These are phyloP conservation scores for Iberis amara DNA, from an alignment of 441 rosid species.

Conservation along the genomic window DNA sequence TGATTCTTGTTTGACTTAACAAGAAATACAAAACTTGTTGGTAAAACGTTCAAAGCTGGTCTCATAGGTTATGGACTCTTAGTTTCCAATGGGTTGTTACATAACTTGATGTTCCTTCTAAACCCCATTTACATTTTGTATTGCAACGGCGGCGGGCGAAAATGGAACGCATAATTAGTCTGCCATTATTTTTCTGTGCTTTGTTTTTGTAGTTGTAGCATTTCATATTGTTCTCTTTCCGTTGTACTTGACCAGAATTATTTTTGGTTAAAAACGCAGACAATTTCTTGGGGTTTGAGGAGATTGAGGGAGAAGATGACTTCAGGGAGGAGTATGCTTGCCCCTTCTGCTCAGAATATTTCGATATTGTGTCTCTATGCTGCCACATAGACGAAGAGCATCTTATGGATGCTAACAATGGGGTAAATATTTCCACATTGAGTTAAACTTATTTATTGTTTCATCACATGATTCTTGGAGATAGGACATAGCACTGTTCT, in stretches of 20 bases:
- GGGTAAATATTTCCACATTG: conserved; percentile 40
- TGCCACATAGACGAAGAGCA: conserved; percentile 92
- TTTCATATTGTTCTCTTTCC: background rate
- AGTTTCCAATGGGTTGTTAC: conserved; percentile 4
- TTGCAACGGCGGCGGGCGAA: conserved; percentile 3
- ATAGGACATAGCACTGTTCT: background rate
- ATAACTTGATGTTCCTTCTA: conserved; percentile 2
- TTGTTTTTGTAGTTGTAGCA: conserved; percentile 13
- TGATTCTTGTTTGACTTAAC: conserved; percentile 21
- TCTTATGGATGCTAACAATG: conserved; percentile 66
- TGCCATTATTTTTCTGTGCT: background rate
- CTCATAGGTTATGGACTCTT: conserved; percentile 3
- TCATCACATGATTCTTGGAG: background rate
- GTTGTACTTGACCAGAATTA: background rate
- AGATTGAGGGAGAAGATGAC: conserved; percentile 78
- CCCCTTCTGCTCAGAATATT: conserved; percentile 83
- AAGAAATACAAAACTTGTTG: conserved; percentile 20
- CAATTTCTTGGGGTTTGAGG: conserved; percentile 78
- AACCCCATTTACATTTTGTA: background rate
- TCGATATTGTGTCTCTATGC: conserved; percentile 80
- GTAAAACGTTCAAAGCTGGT: conserved; percentile 2
- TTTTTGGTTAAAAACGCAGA: conserved; percentile 43
- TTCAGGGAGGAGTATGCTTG: conserved; percentile 87
- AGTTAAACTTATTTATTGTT: background rate
- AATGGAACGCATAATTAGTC: conserved; percentile 30